Conservation (phyloP, 805 yeast genomes). For the Scheffersomyces coipomensis region DNA sequence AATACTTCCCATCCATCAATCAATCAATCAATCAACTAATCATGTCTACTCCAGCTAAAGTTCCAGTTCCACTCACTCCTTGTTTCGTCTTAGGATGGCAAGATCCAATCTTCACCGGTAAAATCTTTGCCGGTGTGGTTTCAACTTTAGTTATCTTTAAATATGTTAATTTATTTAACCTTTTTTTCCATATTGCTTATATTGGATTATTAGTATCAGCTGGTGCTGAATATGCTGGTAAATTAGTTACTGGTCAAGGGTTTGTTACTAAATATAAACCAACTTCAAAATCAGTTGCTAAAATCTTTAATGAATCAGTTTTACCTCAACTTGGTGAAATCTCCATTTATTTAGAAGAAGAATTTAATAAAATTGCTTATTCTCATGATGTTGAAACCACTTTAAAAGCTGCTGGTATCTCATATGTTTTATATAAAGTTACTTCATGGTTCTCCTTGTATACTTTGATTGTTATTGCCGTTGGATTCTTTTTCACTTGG, state of each 20-base stretch:
- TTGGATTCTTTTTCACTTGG: slow-evolving; percentile 63
- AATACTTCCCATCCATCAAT: too few species aligned
- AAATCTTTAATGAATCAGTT: slow-evolving; percentile 30
- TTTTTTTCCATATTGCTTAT: slow-evolving; percentile 59
- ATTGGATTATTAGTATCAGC: slow-evolving; percentile 52
- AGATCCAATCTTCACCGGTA: slow-evolving; percentile 74
- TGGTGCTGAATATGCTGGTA: slow-evolving; percentile 79
- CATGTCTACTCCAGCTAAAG: slow-evolving; percentile 1
- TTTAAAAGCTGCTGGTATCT: slow-evolving; percentile 64
- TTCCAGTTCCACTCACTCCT: slow-evolving; percentile 2
- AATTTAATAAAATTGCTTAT: slow-evolving; percentile 56
- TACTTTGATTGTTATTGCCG: slow-evolving; percentile 57
- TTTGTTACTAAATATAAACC: slow-evolving; percentile 77
- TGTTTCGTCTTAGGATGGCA: slow-evolving; percentile 64
- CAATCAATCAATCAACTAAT: too few species aligned
- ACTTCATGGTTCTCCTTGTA: slow-evolving; percentile 76
- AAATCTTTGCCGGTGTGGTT: slow-evolving; percentile 66
- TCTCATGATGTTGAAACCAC: slow-evolving; percentile 73
- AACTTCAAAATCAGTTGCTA: slow-evolving; percentile 37
- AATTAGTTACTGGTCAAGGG: slow-evolving; percentile 73
- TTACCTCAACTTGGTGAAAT: slow-evolving; percentile 44
- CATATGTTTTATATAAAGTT: slow-evolving; percentile 66
- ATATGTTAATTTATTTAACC: slow-evolving; percentile 59
- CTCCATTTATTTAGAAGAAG: slow-evolving; percentile 51
- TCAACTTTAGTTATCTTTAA: slow-evolving; percentile 56